These are phyloP conservation scores for Sparassis latifolia DNA, from an alignment of 1,284 basidiomycete genomes.

Conservation along the genomic window DNA sequence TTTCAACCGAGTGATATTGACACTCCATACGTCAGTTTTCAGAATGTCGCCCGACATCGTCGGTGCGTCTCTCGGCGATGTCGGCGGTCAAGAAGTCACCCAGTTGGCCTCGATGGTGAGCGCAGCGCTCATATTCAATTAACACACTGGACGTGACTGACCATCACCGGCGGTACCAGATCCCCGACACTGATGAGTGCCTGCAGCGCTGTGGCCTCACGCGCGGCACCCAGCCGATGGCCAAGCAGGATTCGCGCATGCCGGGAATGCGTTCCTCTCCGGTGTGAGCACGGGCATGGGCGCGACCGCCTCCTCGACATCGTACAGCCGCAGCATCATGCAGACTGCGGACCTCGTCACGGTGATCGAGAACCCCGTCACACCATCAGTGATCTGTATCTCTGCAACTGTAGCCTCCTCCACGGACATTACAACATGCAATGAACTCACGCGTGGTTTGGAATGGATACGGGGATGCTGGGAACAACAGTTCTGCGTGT, in stretches of 20 bases:
- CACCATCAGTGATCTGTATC: too few relatives aligned
- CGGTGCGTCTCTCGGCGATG: conserved; percentile 26
- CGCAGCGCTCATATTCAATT: too few relatives aligned
- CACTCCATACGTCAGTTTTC: conserved; percentile 14
- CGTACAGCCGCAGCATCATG: conserved; percentile 12
- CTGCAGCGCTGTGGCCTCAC: conserved; percentile 26
- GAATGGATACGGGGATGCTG: too few relatives aligned
- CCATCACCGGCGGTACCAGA: conserved; percentile 12
- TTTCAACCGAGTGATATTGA: too few relatives aligned
- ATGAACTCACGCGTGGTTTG: too few relatives aligned
- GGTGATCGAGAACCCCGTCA: conserved; percentile 7
- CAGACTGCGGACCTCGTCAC: conserved; percentile 12
- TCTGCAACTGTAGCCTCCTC: too few relatives aligned
- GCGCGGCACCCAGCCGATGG: conserved; percentile 22
- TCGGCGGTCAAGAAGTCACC: conserved; percentile 27
- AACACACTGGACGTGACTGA: not conserved
- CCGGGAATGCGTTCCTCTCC: conserved; percentile 25
- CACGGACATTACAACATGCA: too few relatives aligned
- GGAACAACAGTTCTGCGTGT: too few relatives aligned
- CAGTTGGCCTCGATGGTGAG: conserved; percentile 22
- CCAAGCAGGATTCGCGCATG: conserved; percentile 27
- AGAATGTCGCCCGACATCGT: conserved; percentile 30
- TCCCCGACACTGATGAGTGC: conserved; percentile 31
- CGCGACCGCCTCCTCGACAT: conserved; percentile 11
- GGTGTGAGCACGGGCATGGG: too few relatives aligned